Conservation (phyloP, 805 yeast species). For the Alloascoidea hylecoeti region DNA sequence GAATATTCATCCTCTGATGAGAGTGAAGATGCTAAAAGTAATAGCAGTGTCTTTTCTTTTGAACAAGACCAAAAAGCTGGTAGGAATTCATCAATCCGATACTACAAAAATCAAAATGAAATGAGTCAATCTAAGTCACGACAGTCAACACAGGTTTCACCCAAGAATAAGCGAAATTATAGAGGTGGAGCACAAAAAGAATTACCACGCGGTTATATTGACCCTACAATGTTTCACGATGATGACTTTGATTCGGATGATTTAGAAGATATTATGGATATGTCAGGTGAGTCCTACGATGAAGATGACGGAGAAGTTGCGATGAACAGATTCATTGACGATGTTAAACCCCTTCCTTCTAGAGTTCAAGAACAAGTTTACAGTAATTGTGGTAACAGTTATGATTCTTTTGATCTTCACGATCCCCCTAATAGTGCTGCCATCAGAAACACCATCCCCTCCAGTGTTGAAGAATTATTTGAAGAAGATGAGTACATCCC, state of each 20-base stretch:
- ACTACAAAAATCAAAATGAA: neutral
- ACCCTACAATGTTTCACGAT: slow-evolving; percentile 1
- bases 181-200: neutral
- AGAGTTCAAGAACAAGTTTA: no score
- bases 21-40: no score
- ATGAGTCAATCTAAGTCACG: neutral
- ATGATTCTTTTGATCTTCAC: neutral
- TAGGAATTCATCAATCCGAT: slow-evolving; percentile 1
- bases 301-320: neutral
- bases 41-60: slow-evolving; percentile 3
- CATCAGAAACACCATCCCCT: neutral
- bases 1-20: no score
- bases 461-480: neutral
- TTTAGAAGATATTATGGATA: neutral
- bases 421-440: neutral
- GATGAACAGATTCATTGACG: slow-evolving; percentile 1
- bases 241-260: slow-evolving; percentile 1
- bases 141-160: neutral
- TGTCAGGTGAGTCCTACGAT: neutral
- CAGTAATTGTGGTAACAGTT: neutral
- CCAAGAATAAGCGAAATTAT: neutral
- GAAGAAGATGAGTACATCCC: neutral
- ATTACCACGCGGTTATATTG: neutral
- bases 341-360: no score
- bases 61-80: slow-evolving; percentile 1